phyloP scores from a whole-genome alignment of 202 grass and related monocot species.

The Alloteropsis angusta region DNA sequence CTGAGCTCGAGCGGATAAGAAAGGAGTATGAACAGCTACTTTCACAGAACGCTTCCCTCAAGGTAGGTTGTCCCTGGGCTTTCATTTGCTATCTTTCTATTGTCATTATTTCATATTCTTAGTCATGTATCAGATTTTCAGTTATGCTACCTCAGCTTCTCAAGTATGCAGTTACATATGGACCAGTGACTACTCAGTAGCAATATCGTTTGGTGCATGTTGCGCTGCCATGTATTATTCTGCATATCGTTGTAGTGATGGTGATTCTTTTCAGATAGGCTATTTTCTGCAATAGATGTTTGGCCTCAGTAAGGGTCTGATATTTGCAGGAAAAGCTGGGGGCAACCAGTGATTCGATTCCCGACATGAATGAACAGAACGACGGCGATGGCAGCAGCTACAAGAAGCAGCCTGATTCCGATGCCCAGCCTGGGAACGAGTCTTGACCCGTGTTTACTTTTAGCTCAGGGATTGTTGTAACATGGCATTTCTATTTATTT shows the following conservation, averaged over 20 bases:
- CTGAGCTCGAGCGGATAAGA: constrained; percentile 64
- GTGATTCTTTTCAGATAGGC: neutral
- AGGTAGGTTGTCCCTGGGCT: constrained; percentile 35
- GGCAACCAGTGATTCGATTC: constrained; percentile 23
- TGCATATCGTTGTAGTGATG: neutral
- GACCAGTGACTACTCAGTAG: too few species aligned
- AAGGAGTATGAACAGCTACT: constrained; percentile 77
- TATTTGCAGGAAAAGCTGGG: constrained; percentile 37
- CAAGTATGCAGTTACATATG: neutral
- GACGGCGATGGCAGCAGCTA: constrained; percentile 16
- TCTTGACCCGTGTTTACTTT: neutral
- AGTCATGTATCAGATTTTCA: neutral
- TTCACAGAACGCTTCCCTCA: constrained; percentile 67
- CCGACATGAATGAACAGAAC: constrained; percentile 40
- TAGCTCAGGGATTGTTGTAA: constrained; percentile 23
- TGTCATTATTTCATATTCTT: neutral
- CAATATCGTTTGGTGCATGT: neutral
- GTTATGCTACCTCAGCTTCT: neutral
- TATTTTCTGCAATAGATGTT: neutral
- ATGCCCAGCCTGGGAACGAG: constrained; percentile 1
- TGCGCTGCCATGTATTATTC: neutral
- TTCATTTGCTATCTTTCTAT: neutral
- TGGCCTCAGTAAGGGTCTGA: neutral
- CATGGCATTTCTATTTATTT: constrained; percentile 3
- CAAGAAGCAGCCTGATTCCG: constrained; percentile 32